phyloP scores from a whole-genome alignment of 116 monocot genomes.

The Thalassia testudinum region DNA sequence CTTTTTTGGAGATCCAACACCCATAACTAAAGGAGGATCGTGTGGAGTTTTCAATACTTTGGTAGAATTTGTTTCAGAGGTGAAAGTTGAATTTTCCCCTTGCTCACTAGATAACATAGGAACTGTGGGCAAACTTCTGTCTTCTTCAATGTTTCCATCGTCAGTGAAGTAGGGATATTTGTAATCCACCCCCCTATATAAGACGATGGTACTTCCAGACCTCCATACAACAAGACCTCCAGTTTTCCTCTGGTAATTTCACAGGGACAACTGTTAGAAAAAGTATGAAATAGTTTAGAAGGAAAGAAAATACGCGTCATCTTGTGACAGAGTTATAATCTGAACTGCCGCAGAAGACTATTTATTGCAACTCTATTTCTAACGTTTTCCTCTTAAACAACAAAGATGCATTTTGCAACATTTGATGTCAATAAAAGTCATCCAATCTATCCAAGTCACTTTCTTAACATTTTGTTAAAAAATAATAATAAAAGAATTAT shows the following conservation, averaged over 20 bases:
- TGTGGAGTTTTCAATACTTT: constrained; percentile 3
- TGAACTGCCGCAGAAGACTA: too few relatives aligned
- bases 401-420: too few relatives aligned
- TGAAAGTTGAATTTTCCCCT: constrained; percentile 4
- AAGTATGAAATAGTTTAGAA: neutral
- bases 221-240: constrained; percentile 96
- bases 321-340: too few relatives aligned
- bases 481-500: too few relatives aligned
- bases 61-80: constrained; percentile 4
- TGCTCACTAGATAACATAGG: constrained; percentile 2
- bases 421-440: too few relatives aligned
- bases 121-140: constrained; percentile 3
- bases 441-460: too few relatives aligned
- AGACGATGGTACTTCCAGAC: constrained; percentile 73
- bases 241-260: constrained; percentile 69
- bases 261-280: neutral
- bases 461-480: too few relatives aligned
- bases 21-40: constrained; percentile 27
- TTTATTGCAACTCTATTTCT: too few relatives aligned
- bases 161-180: constrained; percentile 73
- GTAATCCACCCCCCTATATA: constrained; percentile 79
- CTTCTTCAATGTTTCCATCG: constrained; percentile 1
- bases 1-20: constrained; percentile 69
- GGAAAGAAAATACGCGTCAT: neutral
- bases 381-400: too few relatives aligned